phyloP scores from a whole-genome alignment of 1,139 yeast species.

The Blastobotrys arbuscula region DNA sequence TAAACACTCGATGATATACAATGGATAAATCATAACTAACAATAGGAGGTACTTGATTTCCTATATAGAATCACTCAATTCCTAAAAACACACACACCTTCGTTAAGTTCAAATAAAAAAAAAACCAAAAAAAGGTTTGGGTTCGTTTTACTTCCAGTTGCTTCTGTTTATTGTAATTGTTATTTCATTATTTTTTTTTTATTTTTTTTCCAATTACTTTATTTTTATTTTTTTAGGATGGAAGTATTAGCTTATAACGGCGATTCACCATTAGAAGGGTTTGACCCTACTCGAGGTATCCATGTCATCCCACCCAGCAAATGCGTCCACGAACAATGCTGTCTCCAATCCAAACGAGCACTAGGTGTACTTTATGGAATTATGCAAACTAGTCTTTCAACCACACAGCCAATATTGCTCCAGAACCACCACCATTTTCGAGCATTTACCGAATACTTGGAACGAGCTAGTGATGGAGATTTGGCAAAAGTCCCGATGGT shows the following conservation, averaged over 20 bases:
- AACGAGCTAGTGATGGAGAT: neutral
- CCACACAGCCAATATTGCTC: conserved; percentile 3
- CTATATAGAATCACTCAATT: no score
- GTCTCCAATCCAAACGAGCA: neutral
- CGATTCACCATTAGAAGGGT: neutral
- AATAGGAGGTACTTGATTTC: no score
- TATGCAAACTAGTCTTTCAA: neutral
- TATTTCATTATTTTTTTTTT: no score
- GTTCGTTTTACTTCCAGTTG: no score
- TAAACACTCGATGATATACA: no score
- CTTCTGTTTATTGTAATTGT: no score
- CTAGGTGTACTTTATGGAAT: conserved; percentile 2
- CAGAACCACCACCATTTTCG: neutral
- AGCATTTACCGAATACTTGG: neutral
- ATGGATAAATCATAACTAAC: no score
- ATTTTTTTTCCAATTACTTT: no score
- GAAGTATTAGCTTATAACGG: neutral
- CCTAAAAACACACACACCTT: no score
- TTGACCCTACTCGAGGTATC: conserved; percentile 1
- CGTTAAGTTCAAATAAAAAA: no score
- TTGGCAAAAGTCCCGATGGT: neutral
- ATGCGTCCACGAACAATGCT: neutral
- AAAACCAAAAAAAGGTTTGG: no score
- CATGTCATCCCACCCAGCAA: conserved; percentile 3
- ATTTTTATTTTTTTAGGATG: neutral